phyloP scores from a whole-genome alignment of 371 early-diverging fungal genomes.

The Conidiobolus incongruus region DNA sequence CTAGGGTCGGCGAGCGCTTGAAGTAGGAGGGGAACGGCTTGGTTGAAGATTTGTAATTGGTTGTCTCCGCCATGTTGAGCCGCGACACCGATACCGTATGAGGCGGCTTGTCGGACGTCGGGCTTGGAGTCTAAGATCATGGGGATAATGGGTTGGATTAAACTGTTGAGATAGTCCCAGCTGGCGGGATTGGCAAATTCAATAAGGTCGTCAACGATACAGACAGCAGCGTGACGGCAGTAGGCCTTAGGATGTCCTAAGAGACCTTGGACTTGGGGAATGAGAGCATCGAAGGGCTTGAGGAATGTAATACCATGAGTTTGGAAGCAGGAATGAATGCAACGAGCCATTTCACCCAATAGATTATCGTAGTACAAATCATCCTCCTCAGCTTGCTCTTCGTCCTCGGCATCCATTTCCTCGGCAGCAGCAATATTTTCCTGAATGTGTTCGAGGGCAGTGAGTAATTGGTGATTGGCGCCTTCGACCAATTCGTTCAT shows the following conservation, averaged over 20 bases:
- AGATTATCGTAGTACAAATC: constrained; percentile 8
- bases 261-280: no score
- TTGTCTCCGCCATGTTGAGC: constrained; percentile 63
- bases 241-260: constrained; percentile 35
- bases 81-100: constrained; percentile 76
- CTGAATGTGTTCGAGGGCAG: constrained; percentile 37
- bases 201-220: constrained; percentile 73
- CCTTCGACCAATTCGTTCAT: constrained; percentile 34
- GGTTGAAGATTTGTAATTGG: constrained; percentile 33
- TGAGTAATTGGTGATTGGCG: no score
- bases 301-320: constrained; percentile 45
- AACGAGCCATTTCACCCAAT: not conserved
- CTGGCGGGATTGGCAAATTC: constrained; percentile 64
- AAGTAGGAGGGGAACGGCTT: constrained; percentile 35
- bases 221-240: constrained; percentile 60
- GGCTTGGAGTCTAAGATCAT: constrained; percentile 30
- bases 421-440: constrained; percentile 42
- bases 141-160: constrained; percentile 36
- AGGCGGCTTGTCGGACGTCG: constrained; percentile 66
- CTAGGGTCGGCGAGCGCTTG: constrained; percentile 33
- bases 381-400: constrained; percentile 52
- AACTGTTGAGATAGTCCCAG: constrained; percentile 39
- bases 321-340: constrained; percentile 44
- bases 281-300: constrained; percentile 18
- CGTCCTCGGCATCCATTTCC: constrained; percentile 72